Conservation (phyloP, 163 green algal species). For the Scenedesmus sp. region DNA sequence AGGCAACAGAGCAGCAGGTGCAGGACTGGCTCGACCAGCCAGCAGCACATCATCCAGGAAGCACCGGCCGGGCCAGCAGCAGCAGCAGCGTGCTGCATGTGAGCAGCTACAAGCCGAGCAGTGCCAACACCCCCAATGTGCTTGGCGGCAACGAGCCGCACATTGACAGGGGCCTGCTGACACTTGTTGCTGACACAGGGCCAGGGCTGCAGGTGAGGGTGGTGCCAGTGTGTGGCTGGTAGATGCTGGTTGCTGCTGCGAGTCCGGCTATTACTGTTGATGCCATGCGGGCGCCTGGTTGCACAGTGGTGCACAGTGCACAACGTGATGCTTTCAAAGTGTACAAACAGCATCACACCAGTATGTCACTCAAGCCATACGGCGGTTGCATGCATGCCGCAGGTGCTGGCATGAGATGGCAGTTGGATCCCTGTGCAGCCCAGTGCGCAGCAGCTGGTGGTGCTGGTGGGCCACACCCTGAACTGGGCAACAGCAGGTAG, state of each 20-base stretch:
- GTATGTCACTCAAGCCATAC: too few species aligned
- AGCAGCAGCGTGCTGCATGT: conserved; percentile 10
- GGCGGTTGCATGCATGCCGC: too few species aligned
- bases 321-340: too few species aligned
- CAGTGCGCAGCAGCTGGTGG: background rate
- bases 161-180: background rate
- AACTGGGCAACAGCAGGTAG: background rate
- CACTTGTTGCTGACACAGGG: background rate
- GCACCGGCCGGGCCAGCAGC: background rate
- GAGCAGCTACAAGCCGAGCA: background rate
- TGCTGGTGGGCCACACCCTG: background rate
- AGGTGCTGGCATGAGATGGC: background rate
- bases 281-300: too few species aligned
- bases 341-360: too few species aligned
- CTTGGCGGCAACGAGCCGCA: background rate
- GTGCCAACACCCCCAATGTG: background rate
- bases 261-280: too few species aligned
- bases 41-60: background rate
- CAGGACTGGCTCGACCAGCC: background rate
- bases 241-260: too few species aligned
- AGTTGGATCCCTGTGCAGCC: background rate
- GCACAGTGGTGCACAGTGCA: too few species aligned
- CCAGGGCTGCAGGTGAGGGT: background rate
- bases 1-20: background rate
- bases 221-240: too few species aligned